A percentile compares a stretch with the other conserved stretches of the same genome.
phyloP scores from a whole-genome alignment of 2,329 filamentous ascomycete species.

The Microdochium nivale region DNA sequence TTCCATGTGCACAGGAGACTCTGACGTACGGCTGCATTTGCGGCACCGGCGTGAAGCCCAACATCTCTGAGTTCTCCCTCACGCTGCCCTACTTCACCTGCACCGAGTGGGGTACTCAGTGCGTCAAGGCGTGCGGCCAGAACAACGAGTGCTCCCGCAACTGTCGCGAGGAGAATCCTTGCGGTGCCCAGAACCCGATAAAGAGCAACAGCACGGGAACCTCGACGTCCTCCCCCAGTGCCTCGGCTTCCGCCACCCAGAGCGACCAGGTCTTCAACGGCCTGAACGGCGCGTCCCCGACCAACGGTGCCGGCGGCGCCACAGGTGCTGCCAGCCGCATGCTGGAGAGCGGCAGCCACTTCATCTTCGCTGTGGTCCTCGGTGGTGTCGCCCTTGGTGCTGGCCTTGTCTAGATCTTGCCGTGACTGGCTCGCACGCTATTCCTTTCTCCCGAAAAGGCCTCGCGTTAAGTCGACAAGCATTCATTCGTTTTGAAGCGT shows the following conservation, averaged over 20 bases:
- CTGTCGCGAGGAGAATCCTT: constrained; percentile 61
- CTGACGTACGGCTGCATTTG: constrained; percentile 69
- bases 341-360: constrained; percentile 25
- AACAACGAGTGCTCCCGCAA: constrained; percentile 48
- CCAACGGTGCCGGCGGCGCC: constrained; percentile 4
- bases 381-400: constrained; percentile 29
- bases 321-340: constrained; percentile 4
- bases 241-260: constrained; percentile 23
- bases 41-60: constrained; percentile 55
- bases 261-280: constrained; percentile 27
- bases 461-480: not conserved
- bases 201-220: constrained; percentile 46
- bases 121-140: constrained; percentile 46
- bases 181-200: constrained; percentile 59
- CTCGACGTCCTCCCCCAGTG: constrained; percentile 29
- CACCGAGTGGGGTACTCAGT: constrained; percentile 62
- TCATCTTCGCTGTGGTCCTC: constrained; percentile 28
- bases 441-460: not conserved
- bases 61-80: constrained; percentile 67
- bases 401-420: constrained; percentile 18
- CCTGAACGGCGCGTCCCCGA: constrained; percentile 14
- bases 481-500: not conserved
- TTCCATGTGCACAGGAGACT: constrained; percentile 29
- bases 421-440: not conserved
- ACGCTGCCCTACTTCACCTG: constrained; percentile 74